A percentile compares a stretch with the other conserved stretches of the same genome.
Evolutionary conservation across 306 rosid species (phyloP).

Genomic region (Vigna angularis): DNA sequence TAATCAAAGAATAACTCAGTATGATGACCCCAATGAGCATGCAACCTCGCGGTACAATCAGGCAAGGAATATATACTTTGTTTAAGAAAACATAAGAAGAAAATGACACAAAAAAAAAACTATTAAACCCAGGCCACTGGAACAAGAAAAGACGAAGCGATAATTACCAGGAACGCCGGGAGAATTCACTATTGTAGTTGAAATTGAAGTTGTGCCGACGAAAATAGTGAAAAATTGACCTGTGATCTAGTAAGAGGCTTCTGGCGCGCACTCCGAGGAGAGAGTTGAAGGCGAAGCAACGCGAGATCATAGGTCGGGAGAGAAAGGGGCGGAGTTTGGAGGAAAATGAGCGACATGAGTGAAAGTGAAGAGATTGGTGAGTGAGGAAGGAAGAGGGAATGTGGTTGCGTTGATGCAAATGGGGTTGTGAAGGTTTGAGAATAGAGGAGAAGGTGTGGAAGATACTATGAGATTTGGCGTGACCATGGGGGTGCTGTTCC

Average conservation of each 20-base stretch:
- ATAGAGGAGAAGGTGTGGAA: constrained; percentile 46
- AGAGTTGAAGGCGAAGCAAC: constrained; percentile 44
- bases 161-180: constrained; percentile 59
- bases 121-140: background rate
- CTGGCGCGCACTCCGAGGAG: constrained; percentile 45
- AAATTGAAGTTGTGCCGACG: constrained; percentile 45
- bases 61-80: background rate
- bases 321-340: constrained; percentile 48
- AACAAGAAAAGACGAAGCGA: background rate
- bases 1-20: background rate
- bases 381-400: constrained; percentile 38
- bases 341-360: constrained; percentile 51
- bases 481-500: constrained; percentile 26
- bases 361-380: constrained; percentile 34
- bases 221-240: constrained; percentile 49
- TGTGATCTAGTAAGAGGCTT: constrained; percentile 41
- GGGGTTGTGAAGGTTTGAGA: constrained; percentile 38
- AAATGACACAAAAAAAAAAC: constrained; percentile 9
- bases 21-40: constrained; percentile 6
- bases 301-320: constrained; percentile 51
- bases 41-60: background rate
- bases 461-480: constrained; percentile 33
- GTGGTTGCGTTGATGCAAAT: constrained; percentile 24
- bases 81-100: background rate
- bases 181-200: constrained; percentile 36